Base-by-base conservation (phyloP, 2,329 filamentous ascomycete genomes). In the Neurospora sp. region DNA sequence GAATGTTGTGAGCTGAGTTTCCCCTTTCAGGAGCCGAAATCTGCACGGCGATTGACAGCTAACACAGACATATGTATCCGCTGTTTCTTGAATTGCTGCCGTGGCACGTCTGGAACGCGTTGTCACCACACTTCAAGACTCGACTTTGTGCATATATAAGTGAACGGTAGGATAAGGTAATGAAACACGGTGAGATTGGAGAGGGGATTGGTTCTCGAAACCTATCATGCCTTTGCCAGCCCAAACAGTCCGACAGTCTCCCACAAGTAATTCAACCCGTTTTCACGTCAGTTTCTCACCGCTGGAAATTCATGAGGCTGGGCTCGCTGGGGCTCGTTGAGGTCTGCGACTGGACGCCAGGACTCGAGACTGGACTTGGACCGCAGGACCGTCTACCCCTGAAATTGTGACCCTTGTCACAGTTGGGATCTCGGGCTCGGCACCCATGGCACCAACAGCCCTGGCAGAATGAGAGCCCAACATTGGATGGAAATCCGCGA, bases 281-380 rank as follows among this genome's bases (percentile, higher is more conserved):
- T 13, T 28, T 62, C 23, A 62, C 52, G 8, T 17, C 23, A 33
- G 8, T 62, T 33, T 62, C 69, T 70, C 69, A 70, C 69, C 69
- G 69, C 69, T 62, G 46, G 58, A 71, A 71, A 70, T 67, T 67
- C 67, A 67, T 70, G 70, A 71, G 70, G 70, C 70, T 71, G 70
- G 70, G 70, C 23, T 40, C 11, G 10, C 38, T 52, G 17, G 38
- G 17, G 38, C 36, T 66, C 33, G n/a, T n/a, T 68, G 67, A 19
- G 15, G 67, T 68, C 52, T 62, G 38, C 33, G 42, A 36, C 62
- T 43, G 62, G 67, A 38, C 42, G 17, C 19, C 36, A 40, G 13
- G 19, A 17, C 66, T 67, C 23, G 10, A 33, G 66, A 62, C 36
- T 58, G 62, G 66, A 17, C 13, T 40, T 15, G 28, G 38, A 67